Conservation (phyloP, 768 basidiomycete genomes). For the Leucocoprinus sp. region DNA sequence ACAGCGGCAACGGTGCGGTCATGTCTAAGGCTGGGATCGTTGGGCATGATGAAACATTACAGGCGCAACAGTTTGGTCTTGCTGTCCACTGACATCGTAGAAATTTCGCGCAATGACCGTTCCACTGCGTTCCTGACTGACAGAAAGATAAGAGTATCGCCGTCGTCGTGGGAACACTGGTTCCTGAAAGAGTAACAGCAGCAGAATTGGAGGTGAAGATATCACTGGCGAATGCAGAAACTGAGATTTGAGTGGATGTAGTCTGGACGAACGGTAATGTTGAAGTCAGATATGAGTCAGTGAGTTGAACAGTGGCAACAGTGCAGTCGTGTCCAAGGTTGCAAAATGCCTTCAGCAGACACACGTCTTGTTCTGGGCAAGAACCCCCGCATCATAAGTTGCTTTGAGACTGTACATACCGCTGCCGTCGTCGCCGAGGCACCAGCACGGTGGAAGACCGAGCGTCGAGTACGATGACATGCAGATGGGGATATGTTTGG, state of each 20-base stretch:
- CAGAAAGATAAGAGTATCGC: slow-evolving; percentile 38
- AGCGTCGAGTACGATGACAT: too few species aligned
- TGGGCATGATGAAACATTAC: slow-evolving; percentile 17
- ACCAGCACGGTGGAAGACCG: too few species aligned
- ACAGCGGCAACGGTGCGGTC: too few species aligned
- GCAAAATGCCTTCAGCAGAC: slow-evolving; percentile 41
- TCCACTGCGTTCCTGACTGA: slow-evolving; percentile 61
- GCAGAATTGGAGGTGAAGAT: slow-evolving; percentile 55
- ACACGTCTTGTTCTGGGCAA: slow-evolving; percentile 89
- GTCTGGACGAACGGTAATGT: slow-evolving; percentile 43
- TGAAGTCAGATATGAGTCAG: slow-evolving; percentile 95
- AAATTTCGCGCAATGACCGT: slow-evolving; percentile 72
- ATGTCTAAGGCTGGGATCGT: too few species aligned
- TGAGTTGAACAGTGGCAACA: slow-evolving; percentile 32
- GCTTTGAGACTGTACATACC: not conserved
- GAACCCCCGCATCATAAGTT: slow-evolving; percentile 73
- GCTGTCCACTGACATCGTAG: slow-evolving; percentile 12
- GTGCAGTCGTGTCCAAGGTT: slow-evolving; percentile 47
- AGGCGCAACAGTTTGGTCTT: slow-evolving; percentile 10
- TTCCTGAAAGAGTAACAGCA: slow-evolving; percentile 49
- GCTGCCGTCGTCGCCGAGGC: too few species aligned
- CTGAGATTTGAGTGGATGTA: slow-evolving; percentile 10
- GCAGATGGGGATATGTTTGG: too few species aligned
- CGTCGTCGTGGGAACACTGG: slow-evolving; percentile 42
- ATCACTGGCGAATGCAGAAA: slow-evolving; percentile 39